Evolutionary conservation across 2,329 filamentous ascomycete genomes (phyloP).

Genomic region (Verticillium zaregamsianum): DNA sequence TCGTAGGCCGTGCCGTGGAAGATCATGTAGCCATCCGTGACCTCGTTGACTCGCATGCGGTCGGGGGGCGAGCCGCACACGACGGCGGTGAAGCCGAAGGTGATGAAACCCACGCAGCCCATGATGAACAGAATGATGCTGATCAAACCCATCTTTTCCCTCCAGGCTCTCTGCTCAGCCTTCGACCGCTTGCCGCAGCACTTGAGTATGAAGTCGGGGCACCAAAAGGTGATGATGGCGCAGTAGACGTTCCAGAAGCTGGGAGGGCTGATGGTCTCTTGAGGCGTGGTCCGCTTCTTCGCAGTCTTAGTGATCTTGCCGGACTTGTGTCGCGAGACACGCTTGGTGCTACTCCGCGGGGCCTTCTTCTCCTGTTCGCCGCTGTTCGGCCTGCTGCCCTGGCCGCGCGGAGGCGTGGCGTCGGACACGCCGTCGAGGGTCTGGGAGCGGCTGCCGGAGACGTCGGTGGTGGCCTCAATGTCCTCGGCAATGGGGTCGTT

Average conservation of each 20-base stretch:
- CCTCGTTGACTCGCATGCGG: constrained; percentile 78
- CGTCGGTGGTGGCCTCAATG: constrained; percentile 59
- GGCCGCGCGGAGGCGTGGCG: constrained; percentile 25
- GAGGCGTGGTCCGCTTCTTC: constrained; percentile 47
- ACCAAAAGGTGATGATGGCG: constrained; percentile 91
- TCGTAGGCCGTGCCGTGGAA: constrained; percentile 92
- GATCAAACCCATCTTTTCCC: constrained; percentile 95
- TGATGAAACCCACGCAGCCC: constrained; percentile 86
- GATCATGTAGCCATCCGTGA: constrained; percentile 84
- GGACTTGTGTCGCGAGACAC: constrained; percentile 41
- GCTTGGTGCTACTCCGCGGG: constrained; percentile 23
- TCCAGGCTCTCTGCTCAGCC: constrained; percentile 88
- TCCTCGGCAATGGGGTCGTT: constrained; percentile 85
- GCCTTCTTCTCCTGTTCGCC: constrained; percentile 33
- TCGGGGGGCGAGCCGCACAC: constrained; percentile 73
- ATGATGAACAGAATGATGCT: constrained; percentile 90
- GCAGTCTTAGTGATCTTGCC: constrained; percentile 61
- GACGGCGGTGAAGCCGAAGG: constrained; percentile 88
- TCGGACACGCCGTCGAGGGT: constrained; percentile 43
- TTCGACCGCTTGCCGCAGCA: constrained; percentile 84
- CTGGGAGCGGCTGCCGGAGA: constrained; percentile 35
- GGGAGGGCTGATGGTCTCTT: constrained; percentile 69
- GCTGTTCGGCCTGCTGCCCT: constrained; percentile 24
- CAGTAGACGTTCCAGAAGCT: constrained; percentile 97
- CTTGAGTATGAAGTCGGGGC: constrained; percentile 75